A percentile compares a stretch with the other conserved stretches of the same genome.
phyloP scores from a whole-genome alignment of 2,329 filamentous ascomycete genomes.

The Arthrobotrys musiformis region DNA sequence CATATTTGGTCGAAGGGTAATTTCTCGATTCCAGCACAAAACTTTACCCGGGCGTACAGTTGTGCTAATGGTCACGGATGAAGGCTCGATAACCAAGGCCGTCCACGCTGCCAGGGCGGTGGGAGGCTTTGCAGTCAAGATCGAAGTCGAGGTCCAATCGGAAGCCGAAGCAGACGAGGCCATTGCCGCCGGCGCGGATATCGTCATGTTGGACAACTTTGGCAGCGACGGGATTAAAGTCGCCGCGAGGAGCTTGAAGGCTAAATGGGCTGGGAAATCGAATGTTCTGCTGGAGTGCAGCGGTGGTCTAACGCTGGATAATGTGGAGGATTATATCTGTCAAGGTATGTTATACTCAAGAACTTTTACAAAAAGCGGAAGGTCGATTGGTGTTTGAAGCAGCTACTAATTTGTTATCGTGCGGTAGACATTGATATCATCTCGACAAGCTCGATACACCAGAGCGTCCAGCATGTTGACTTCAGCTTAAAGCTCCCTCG shows the following conservation, averaged over 20 bases:
- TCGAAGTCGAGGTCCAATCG: slow-evolving; percentile 94
- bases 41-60: no score
- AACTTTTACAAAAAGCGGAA: background rate
- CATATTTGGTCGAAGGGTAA: slow-evolving; percentile 79
- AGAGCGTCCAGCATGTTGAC: slow-evolving; percentile 84
- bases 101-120: slow-evolving; percentile 84
- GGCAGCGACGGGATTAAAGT: slow-evolving; percentile 78
- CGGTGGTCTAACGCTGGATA: slow-evolving; percentile 85
- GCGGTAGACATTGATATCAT: slow-evolving; percentile 86
- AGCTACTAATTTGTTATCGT: slow-evolving; percentile 7
- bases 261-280: slow-evolving; percentile 78
- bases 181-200: slow-evolving; percentile 87
- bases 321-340: slow-evolving; percentile 83
- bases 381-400: slow-evolving; percentile 63
- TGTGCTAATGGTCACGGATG: slow-evolving; percentile 47
- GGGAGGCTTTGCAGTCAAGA: slow-evolving; percentile 89
- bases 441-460: slow-evolving; percentile 92
- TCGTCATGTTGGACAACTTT: slow-evolving; percentile 99
- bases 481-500: slow-evolving; percentile 90
- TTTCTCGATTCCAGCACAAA: background rate
- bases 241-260: slow-evolving; percentile 79
- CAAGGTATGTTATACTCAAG: slow-evolving; percentile 68
- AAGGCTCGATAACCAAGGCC: slow-evolving; percentile 80
- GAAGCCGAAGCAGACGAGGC: slow-evolving; percentile 91
- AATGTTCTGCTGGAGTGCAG: slow-evolving; percentile 88